Evolutionary conservation across 2,329 filamentous ascomycete species (phyloP).

Genomic region (Fusarium palustre): DNA sequence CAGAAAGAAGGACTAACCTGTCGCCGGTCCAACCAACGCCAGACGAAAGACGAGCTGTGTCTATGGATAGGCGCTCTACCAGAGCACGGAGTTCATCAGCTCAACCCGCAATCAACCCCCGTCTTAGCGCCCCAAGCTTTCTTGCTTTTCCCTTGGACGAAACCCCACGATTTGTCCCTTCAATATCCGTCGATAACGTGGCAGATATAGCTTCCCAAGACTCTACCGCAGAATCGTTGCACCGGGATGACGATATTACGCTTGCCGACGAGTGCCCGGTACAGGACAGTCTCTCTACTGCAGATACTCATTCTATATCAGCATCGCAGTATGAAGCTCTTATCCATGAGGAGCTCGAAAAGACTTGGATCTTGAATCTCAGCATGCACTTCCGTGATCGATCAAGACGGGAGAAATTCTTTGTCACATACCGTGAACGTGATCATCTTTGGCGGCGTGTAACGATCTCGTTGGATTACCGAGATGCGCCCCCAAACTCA

Average conservation of each 20-base stretch:
- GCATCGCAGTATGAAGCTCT: conserved; percentile 69
- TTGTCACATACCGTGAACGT: conserved; percentile 89
- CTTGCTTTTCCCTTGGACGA: conserved; percentile 46
- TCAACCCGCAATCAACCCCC: conserved; percentile 51
- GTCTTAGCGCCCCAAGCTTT: conserved; percentile 63
- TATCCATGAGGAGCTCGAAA: conserved; percentile 85
- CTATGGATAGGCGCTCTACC: conserved; percentile 66
- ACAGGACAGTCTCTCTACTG: conserved; percentile 50
- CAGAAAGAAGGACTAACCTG: conserved; percentile 80
- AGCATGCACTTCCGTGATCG: conserved; percentile 98
- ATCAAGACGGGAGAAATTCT: conserved; percentile 95
- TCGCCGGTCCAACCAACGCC: conserved; percentile 72
- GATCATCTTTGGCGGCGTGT: conserved; percentile 86
- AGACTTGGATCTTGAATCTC: conserved; percentile 93
- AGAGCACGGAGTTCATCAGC: conserved; percentile 47
- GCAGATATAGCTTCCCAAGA: conserved; percentile 25
- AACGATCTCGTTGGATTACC: conserved; percentile 94
- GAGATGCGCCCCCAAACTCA: conserved; percentile 80
- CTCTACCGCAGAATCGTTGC: conserved; percentile 6
- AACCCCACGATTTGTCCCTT: conserved; percentile 27
- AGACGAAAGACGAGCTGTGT: conserved; percentile 78
- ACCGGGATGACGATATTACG: conserved; percentile 39
- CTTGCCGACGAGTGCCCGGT: conserved; percentile 39
- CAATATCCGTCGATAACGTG: conserved; percentile 31
- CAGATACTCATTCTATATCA: conserved; percentile 62